Base-by-base conservation (phyloP, 2,329 filamentous ascomycete species). In the Alternaria sp. region DNA sequence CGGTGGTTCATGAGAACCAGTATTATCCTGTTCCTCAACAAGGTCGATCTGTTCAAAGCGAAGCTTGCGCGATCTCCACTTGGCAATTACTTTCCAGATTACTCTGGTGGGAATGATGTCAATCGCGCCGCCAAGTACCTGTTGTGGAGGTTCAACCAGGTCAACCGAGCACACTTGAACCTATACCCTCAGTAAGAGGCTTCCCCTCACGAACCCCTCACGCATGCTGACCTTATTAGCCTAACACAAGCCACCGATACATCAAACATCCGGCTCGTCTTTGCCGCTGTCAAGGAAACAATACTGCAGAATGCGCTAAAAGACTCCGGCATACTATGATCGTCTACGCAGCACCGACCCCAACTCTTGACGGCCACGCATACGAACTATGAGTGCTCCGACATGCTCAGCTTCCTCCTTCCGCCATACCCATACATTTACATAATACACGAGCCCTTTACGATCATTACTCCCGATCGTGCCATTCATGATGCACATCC, bases 1-100 rank as follows among this genome's bases (percentile, higher is more conserved):
- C 87, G 96, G 73, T 99, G 96, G 96, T 99, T 99, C 82, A 97
- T 98, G 92, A 87, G 96, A 73, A 99, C 96, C 12, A 97, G 94
- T 78, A 99, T 99, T 78, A 98, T 99, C 76, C 86, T 99, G 61
- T 99, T 99, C 84, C 87, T 99, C 66, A 99, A 99, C 85, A 99
- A 99, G 81, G 96, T 99, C 71, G 96, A 99, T 83, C 88, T 99
- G 62, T 99, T 99, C 87, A 95, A 96, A 80, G 91, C 94, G 77
- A 99, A 99, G 81, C 89, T 99, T 26, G 89, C 89, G 59, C 89
- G 94, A 67, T 97, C 94, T 59, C 95, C 96, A 0, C 82, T 99
- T 49, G 92, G 90, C 72, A 97, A 95, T 78, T 99, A 98, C 80
- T 99, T 99, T 77, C 95, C 94, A 0, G 96, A 99, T 80, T 99